Percentiles rank a stretch among this genome's conserved stretches.
phyloP scores from a whole-genome alignment of 2,329 filamentous ascomycete species.

The Coniochaeta hoffmannii region DNA sequence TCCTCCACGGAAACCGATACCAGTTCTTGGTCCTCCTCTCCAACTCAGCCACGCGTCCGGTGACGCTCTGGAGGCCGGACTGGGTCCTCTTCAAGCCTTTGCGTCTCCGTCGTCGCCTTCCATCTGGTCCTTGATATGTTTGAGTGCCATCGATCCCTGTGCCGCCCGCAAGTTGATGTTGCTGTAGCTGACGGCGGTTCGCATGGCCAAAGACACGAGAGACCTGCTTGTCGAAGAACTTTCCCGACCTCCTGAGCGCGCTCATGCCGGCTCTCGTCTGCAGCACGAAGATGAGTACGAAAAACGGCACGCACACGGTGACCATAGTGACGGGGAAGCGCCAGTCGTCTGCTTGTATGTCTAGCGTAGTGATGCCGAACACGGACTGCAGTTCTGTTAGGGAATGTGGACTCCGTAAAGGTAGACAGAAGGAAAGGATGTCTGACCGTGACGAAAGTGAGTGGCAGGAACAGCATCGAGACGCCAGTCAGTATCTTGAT shows the following conservation, averaged over 20 bases:
- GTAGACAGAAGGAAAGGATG: neutral
- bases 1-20: neutral
- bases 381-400: slow-evolving; percentile 29
- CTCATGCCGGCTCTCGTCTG: slow-evolving; percentile 32
- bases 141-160: neutral
- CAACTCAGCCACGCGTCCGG: neutral
- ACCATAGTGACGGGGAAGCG: slow-evolving; percentile 53
- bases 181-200: slow-evolving; percentile 7
- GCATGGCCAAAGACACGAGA: slow-evolving; percentile 5
- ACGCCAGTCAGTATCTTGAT: slow-evolving; percentile 54
- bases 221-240: slow-evolving; percentile 5
- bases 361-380: slow-evolving; percentile 44
- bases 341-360: slow-evolving; percentile 33
- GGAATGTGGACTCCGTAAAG: neutral
- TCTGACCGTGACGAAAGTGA: slow-evolving; percentile 51
- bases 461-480: slow-evolving; percentile 52
- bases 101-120: neutral
- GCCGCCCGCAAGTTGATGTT: neutral
- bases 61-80: neutral
- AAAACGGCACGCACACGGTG: slow-evolving; percentile 48
- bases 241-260: slow-evolving; percentile 6
- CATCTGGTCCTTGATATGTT: neutral
- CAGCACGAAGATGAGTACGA: slow-evolving; percentile 36
- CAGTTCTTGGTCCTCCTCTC: neutral
- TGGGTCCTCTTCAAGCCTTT: neutral